A percentile compares a stretch with the other conserved stretches of the same genome.
phyloP scores from a whole-genome alignment of 495 filamentous ascomycete genomes.

The Penicillium herquei region DNA sequence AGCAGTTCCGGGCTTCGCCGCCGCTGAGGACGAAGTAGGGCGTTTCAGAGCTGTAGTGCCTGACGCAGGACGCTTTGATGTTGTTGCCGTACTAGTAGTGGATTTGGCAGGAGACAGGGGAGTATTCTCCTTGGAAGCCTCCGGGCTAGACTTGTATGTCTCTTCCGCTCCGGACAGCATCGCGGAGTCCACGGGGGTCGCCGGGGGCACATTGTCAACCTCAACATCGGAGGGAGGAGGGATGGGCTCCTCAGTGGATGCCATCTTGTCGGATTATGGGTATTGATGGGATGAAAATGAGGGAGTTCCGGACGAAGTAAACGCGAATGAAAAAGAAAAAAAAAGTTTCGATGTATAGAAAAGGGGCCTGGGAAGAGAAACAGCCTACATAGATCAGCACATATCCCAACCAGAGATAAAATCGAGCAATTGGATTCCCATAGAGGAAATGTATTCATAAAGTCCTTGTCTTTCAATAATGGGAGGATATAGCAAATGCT shows the following conservation, averaged over 20 bases:
- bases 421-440: neutral
- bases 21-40: slow-evolving; percentile 34
- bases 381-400: slow-evolving; percentile 5
- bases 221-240: slow-evolving; percentile 27
- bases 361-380: slow-evolving; percentile 1
- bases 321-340: neutral
- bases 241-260: slow-evolving; percentile 40
- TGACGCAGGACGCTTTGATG: slow-evolving; percentile 33
- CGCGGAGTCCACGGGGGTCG: slow-evolving; percentile 41
- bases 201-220: slow-evolving; percentile 34
- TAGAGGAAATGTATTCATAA: too few species aligned
- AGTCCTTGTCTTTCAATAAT: too few species aligned
- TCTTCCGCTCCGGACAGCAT: slow-evolving; percentile 42
- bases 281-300: neutral
- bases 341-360: slow-evolving; percentile 3
- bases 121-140: slow-evolving; percentile 39
- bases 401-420: neutral
- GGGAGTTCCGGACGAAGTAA: neutral
- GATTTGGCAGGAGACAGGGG: slow-evolving; percentile 33
- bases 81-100: slow-evolving; percentile 16
- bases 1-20: slow-evolving; percentile 25
- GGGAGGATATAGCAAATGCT: too few species aligned
- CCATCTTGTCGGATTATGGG: slow-evolving; percentile 22
- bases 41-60: slow-evolving; percentile 35
- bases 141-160: slow-evolving; percentile 36